Evolutionary conservation across 768 basidiomycete genomes (phyloP).

Genomic region (Paxillus ammoniavirescens): DNA sequence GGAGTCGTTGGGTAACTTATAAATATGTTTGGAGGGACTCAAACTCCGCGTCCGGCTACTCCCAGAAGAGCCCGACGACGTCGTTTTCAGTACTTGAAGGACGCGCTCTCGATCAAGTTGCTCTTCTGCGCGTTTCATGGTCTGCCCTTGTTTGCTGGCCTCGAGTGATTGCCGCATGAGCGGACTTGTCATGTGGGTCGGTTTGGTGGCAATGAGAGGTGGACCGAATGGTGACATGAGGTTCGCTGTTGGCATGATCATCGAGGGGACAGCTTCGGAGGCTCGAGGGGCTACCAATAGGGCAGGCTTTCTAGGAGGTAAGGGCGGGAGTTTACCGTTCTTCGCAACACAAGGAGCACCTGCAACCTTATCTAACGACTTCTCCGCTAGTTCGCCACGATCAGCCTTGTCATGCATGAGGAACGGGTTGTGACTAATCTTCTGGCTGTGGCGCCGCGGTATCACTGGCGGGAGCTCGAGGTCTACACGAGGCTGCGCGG

Average conservation of each 20-base stretch:
- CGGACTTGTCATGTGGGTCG: constrained; percentile 53
- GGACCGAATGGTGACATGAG: constrained; percentile 5
- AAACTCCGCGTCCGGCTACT: constrained; percentile 28
- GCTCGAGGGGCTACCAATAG: constrained; percentile 15
- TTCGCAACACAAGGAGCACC: not conserved
- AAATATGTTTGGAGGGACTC: constrained; percentile 27
- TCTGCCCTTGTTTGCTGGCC: constrained; percentile 69
- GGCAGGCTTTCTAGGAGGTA: constrained; percentile 38
- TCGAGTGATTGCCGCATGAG: constrained; percentile 75
- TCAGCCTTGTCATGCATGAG: constrained; percentile 23
- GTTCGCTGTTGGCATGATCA: constrained; percentile 2
- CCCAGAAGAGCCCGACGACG: constrained; percentile 32
- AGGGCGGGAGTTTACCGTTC: constrained; percentile 26
- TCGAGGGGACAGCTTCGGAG: constrained; percentile 13
- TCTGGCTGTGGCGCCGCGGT: constrained; percentile 15
- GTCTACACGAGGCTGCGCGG: not conserved
- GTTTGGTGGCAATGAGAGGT: constrained; percentile 24
- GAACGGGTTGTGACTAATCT: constrained; percentile 32
- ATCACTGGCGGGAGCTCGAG: not conserved
- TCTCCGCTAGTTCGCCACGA: not conserved
- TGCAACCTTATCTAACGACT: constrained; percentile 7
- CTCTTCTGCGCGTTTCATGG: constrained; percentile 66
- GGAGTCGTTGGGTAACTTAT: constrained; percentile 3
- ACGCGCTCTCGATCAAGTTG: constrained; percentile 68
- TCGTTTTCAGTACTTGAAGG: constrained; percentile 69